phyloP scores from a whole-genome alignment of 257 asterid genomes.

The Nemophila menziesii region DNA sequence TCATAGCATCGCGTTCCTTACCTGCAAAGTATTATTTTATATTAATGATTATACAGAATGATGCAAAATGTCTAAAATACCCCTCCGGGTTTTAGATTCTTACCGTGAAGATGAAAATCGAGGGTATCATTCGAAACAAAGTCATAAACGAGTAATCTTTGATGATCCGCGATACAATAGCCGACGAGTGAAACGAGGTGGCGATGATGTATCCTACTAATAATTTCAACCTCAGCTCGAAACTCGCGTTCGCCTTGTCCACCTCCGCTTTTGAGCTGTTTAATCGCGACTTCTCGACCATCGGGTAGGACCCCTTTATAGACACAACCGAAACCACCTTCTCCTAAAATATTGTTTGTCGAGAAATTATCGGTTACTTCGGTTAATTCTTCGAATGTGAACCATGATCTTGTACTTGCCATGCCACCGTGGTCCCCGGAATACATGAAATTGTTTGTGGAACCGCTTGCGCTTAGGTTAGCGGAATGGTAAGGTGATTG shows the following conservation, averaged over 20 bases:
- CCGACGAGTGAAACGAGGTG: constrained; percentile 91
- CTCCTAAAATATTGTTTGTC: constrained; percentile 44
- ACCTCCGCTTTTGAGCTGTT: constrained; percentile 80
- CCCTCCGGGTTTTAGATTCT: constrained; percentile 7
- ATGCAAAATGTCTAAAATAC: too few relatives aligned
- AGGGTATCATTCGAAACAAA: constrained; percentile 75
- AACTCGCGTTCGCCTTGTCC: constrained; percentile 95
- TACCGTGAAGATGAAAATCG: constrained; percentile 72
- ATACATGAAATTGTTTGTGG: constrained; percentile 34
- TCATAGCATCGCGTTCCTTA: constrained; percentile 38
- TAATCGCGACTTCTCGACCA: constrained; percentile 79
- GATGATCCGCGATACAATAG: constrained; percentile 67
- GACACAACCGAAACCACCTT: constrained; percentile 89
- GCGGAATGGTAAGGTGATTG: constrained; percentile 27
- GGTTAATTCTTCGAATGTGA: constrained; percentile 63
- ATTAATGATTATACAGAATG: too few relatives aligned
- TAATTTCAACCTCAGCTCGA: constrained; percentile 87
- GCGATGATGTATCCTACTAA: constrained; percentile 82
- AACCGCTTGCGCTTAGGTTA: constrained; percentile 35
- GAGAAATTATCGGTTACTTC: constrained; percentile 54
- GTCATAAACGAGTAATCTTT: constrained; percentile 78
- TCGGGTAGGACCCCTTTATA: constrained; percentile 66
- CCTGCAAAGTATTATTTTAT: constrained; percentile 20
- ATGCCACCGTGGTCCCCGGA: constrained; percentile 53
- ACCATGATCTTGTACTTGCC: constrained; percentile 57